Evolutionary conservation across 208 protist genomes (phyloP).

Genomic region (Acanthamoeba culbertsoni): DNA sequence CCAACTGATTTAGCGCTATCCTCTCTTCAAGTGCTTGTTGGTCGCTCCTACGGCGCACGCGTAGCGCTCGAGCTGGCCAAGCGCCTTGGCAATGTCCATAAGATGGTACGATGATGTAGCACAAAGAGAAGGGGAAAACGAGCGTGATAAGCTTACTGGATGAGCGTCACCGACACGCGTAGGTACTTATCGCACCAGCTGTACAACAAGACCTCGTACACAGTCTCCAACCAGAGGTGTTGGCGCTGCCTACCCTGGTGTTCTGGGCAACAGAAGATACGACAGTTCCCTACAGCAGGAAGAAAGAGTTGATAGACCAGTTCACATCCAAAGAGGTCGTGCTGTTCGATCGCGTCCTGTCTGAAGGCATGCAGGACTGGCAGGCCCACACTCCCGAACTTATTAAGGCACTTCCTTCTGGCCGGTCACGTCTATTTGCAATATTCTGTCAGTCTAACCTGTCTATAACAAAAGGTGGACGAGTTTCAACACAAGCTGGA

Average conservation of each 20-base stretch:
- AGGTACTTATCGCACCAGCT: background rate
- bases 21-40: background rate
- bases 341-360: background rate
- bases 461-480: background rate
- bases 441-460: background rate
- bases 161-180: background rate
- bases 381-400: slow-evolving; percentile 4
- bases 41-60: background rate
- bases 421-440: background rate
- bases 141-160: too few relatives aligned
- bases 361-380: background rate
- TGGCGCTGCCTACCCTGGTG: background rate
- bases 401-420: background rate
- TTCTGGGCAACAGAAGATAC: slow-evolving; percentile 9
- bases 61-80: background rate
- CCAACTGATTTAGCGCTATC: background rate
- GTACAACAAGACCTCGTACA: background rate
- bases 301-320: background rate
- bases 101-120: background rate
- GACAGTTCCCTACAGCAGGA: background rate
- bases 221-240: background rate
- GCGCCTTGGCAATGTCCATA: background rate
- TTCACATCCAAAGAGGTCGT: background rate
- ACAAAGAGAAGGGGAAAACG: too few relatives aligned
- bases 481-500: background rate